Percentiles rank a stretch among this genome's conserved stretches.
Conservation (phyloP, 2,329 filamentous ascomycete genomes). For the Zalaria obscura region DNA sequence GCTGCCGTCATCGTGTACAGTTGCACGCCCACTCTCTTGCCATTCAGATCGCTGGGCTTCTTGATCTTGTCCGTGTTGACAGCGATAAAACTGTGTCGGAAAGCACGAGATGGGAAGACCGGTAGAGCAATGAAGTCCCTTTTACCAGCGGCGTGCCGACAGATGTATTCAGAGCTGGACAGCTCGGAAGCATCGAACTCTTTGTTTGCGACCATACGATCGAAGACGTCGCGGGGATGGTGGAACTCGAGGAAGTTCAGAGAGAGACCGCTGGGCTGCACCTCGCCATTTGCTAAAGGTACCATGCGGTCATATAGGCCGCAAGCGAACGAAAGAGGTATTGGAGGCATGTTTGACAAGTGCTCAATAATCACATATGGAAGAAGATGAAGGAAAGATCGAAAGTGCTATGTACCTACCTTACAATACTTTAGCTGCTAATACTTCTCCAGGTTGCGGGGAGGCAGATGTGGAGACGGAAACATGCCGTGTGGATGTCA, state of each 20-base stretch:
- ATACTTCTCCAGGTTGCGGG: no score
- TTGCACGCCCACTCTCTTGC: constrained; percentile 22
- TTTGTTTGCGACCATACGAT: constrained; percentile 14
- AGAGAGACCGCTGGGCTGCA: constrained; percentile 15
- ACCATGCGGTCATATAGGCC: constrained; percentile 16
- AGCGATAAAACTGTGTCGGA: constrained; percentile 20
- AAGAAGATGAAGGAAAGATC: background rate
- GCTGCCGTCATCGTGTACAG: constrained; percentile 26
- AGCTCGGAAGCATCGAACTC: constrained; percentile 19
- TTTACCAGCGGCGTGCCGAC: constrained; percentile 12
- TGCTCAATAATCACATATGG: background rate
- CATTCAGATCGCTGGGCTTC: constrained; percentile 17
- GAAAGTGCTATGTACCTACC: no score
- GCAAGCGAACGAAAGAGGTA: constrained; percentile 12
- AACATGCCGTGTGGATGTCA: no score
- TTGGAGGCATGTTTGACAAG: constrained; percentile 1
- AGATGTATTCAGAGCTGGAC: constrained; percentile 18
- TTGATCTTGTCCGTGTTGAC: constrained; percentile 18
- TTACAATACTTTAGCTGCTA: no score
- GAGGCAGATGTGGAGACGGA: no score
- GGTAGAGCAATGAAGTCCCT: constrained; percentile 17
- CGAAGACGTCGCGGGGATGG: constrained; percentile 20
- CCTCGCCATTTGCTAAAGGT: constrained; percentile 14
- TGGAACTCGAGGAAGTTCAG: constrained; percentile 17
- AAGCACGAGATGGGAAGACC: constrained; percentile 18